Evolutionary conservation across 352 stramenopile species (phyloP).

Genomic region (Phytophthora cryptogea): DNA sequence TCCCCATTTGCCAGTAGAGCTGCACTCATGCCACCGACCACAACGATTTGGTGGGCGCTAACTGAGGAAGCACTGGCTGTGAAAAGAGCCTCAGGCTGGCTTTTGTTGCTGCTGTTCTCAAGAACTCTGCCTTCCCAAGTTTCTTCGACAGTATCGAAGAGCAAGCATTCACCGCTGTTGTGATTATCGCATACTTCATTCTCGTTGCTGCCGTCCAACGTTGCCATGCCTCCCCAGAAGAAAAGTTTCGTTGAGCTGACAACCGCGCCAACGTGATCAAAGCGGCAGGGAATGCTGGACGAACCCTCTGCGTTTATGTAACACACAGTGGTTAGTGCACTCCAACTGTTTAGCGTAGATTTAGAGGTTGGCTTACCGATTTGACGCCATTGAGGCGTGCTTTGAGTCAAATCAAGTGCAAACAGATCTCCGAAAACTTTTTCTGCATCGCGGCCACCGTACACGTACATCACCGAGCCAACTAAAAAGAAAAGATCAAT

Average conservation of each 20-base stretch:
- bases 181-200: slow-evolving; percentile 14
- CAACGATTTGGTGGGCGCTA: slow-evolving; percentile 55
- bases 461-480: slow-evolving; percentile 68
- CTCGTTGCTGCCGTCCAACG: slow-evolving; percentile 36
- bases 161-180: slow-evolving; percentile 28
- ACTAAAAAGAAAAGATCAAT: slow-evolving; percentile 37
- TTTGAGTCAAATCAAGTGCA: slow-evolving; percentile 55
- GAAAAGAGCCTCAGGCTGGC: slow-evolving; percentile 43
- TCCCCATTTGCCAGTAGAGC: slow-evolving; percentile 39
- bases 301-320: slow-evolving; percentile 20
- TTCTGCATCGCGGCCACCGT: slow-evolving; percentile 70
- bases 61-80: slow-evolving; percentile 51
- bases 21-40: slow-evolving; percentile 64
- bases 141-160: slow-evolving; percentile 60
- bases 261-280: slow-evolving; percentile 67
- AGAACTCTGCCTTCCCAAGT: slow-evolving; percentile 49
- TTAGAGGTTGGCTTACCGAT: slow-evolving; percentile 41
- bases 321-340: not conserved
- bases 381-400: slow-evolving; percentile 45
- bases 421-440: slow-evolving; percentile 75
- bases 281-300: slow-evolving; percentile 27
- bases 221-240: slow-evolving; percentile 65
- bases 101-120: slow-evolving; percentile 37
- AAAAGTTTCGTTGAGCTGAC: slow-evolving; percentile 54
- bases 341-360: not conserved